Evolutionary conservation across 2,329 filamentous ascomycete genomes (phyloP), one percentile per base, ranked within the genome.

Genomic region (Colletotrichum tropicale): DNA sequence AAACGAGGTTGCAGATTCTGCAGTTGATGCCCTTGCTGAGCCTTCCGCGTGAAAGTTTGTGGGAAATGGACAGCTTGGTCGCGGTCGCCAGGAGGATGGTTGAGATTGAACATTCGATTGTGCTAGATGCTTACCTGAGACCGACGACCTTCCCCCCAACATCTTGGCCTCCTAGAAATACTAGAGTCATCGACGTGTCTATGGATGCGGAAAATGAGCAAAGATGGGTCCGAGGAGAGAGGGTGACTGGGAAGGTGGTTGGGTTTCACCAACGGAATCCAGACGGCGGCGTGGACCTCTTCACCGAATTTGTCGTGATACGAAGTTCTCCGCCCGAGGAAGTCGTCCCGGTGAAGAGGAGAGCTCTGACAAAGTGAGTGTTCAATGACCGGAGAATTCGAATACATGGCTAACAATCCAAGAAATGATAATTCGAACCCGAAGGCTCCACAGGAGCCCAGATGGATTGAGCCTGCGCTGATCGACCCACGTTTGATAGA

Each of bases 41-140:
- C 6, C 74, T 69, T 7, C 64, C 74, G 3, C 75, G 71, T 4
- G 74, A 76, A 24, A 75, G 62, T 6, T 36, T 75, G 2, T 76
- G 74, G 74, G 74, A 75, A 15, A 55, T 61, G 60, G 66, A 74
- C 16, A 77, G 60, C 6, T 13, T 77, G 10, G 52, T 77, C 4
- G 52, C 66, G 15, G 66, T 77, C 4, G 66, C 55, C 12, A 64
- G 75, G 18, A 66, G 76, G 30, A 48, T 68, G 36, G 64, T 77
- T 4, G 76, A 77, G 34, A 43, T 69, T 4, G 76, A 77, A 13
- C 76, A 77, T 26, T 16, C 34, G 13, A 75, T 77, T 13, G 43
- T 66, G 4, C 16, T 77, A 10, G 60, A 77, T 5, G 36, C 55
- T 8, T 65, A 30, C 28, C 64, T 64, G 1, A 24, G 55, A 5